phyloP scores from a whole-genome alignment of 139 green algal genomes.

The Haematococcus sp. region DNA sequence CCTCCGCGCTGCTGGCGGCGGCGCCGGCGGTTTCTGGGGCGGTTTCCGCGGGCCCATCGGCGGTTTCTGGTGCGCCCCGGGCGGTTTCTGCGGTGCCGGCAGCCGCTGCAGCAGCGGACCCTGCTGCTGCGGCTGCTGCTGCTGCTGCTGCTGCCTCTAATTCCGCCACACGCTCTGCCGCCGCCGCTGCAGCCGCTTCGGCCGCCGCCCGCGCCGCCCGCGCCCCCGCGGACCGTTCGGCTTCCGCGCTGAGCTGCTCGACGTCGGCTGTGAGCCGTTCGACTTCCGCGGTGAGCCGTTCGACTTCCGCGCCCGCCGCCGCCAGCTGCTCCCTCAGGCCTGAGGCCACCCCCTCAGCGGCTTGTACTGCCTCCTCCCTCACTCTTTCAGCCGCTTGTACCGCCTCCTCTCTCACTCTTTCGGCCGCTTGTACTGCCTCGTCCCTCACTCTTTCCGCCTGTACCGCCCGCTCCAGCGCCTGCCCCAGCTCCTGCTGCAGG shows the following conservation, averaged over 20 bases:
- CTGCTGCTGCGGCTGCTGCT: background rate
- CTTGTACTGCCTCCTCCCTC: background rate
- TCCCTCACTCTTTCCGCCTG: conserved; percentile 9
- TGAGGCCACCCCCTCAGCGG: background rate
- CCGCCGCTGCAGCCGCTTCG: conserved; percentile 1
- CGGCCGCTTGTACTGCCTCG: background rate
- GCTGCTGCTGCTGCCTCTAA: background rate
- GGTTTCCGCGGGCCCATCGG: background rate
- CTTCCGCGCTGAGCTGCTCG: background rate
- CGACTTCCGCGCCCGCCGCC: too few species aligned
- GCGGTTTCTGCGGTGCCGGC: too few species aligned
- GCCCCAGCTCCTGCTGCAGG: conserved; percentile 10
- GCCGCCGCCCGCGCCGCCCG: background rate
- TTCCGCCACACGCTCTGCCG: background rate
- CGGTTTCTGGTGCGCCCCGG: too few species aligned
- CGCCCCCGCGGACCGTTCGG: background rate
- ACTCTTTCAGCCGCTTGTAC: conserved; percentile 2
- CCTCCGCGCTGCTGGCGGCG: background rate
- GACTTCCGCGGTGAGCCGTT: too few species aligned
- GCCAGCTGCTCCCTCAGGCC: background rate
- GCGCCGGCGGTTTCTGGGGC: background rate
- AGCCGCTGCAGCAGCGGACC: too few species aligned
- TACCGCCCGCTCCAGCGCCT: conserved; percentile 8
- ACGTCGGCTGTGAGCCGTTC: conserved; percentile 1
- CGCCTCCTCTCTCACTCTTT: too few species aligned